Percentiles rank a stretch among this genome's conserved stretches.
phyloP scores from a whole-genome alignment of 352 stramenopile genomes.

The Nothophytophthora sp. region DNA sequence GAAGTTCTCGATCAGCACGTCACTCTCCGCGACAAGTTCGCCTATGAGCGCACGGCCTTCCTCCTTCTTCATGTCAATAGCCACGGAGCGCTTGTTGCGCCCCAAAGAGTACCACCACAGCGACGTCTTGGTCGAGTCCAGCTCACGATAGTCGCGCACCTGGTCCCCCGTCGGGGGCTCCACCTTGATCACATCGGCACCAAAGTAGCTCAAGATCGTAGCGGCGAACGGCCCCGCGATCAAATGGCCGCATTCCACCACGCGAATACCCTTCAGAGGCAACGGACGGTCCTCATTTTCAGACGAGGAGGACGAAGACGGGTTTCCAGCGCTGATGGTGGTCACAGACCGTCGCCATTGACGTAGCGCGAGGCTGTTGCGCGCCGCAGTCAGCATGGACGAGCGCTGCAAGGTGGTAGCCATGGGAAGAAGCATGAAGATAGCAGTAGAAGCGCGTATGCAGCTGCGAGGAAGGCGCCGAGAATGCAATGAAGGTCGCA shows the following conservation, averaged over 20 bases:
- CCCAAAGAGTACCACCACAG: conserved; percentile 90
- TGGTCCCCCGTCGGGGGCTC: conserved; percentile 86
- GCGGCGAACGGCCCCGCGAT: conserved; percentile 81
- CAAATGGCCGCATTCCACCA: conserved; percentile 81
- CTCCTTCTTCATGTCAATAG: conserved; percentile 79
- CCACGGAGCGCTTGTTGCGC: conserved; percentile 87
- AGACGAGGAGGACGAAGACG: conserved; percentile 5
- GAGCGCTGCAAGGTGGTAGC: conserved; percentile 4
- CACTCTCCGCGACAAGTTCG: conserved; percentile 71
- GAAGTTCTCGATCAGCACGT: conserved; percentile 92
- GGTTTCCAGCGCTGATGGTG: conserved; percentile 19
- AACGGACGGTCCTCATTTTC: conserved; percentile 25
- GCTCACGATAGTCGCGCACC: conserved; percentile 74
- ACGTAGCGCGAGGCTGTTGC: conserved; percentile 1
- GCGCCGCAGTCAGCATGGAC: conserved; percentile 7
- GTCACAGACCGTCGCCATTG: conserved; percentile 30
- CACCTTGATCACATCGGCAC: conserved; percentile 91
- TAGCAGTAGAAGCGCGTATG: not conserved
- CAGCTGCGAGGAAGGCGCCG: not conserved
- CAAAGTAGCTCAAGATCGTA: conserved; percentile 89
- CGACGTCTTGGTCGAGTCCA: conserved; percentile 76
- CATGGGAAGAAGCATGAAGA: conserved; percentile 6
- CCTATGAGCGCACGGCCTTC: conserved; percentile 64
- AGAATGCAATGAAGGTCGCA: not conserved
- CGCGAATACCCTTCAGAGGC: conserved; percentile 70